Base-by-base conservation (phyloP, 306 rosid genomes). In the Acacia acuminata region DNA sequence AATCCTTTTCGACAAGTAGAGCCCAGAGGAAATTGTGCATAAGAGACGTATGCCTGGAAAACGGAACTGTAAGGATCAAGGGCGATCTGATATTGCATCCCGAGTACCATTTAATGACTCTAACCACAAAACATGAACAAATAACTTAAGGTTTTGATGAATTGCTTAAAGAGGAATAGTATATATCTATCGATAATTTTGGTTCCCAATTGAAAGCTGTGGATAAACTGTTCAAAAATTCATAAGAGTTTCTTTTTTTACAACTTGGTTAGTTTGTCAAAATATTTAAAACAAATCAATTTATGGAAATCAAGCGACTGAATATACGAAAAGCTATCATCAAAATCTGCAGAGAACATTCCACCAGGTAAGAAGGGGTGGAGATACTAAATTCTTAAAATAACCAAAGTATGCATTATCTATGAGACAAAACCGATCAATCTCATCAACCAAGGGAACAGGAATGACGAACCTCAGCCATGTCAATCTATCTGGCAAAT, bases 11-110 rank as follows among this genome's bases (percentile, higher is more conserved):
- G 75, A 82, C 79, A 50, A 82, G 87, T 90, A 80, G 83, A 86
- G 82, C 70, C 89, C 84, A 82, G 82, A 73, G 79, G 80, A 73
- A 86, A 85, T 82, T 88, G 86, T 76, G 86, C 87, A 79, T 73
- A 84, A 77, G 88, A 96, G 83, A 84, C 42, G 82, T 84, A 73
- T 74, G 67, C 98, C 99, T 96, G 94, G 30, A 30, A 22, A 40
- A 74, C 36, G 66, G 58, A 64, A 76, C 8, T 72, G 73, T 42
- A 44, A 43, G 50, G 30, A 79, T 73, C 58, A 80, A 27, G 14
- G 20, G 17, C 50, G 38, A 66, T 80, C 19, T 34, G 27, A 79
- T 72, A 77, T 32, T 32, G 65, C 73, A 82, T 68, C 65, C 67
- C 27, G n/a, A 58, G 55, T 71, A 67, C 10, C 9, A 16, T 43